Base-by-base conservation (phyloP, 2,329 filamentous ascomycete genomes). In the Claviceps digitariae region DNA sequence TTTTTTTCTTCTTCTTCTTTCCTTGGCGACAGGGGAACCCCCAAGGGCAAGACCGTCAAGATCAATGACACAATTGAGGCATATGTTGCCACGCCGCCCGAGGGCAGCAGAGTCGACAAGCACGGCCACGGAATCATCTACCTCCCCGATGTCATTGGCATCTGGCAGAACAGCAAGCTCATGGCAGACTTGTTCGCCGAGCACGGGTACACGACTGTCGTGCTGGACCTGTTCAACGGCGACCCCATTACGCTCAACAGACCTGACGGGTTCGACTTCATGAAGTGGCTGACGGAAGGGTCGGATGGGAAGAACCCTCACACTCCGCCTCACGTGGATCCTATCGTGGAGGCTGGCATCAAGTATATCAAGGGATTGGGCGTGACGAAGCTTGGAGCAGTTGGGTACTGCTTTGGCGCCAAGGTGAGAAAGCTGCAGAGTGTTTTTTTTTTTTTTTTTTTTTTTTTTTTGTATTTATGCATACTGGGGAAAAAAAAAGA, bases 401-500 rank as follows among this genome's bases (percentile, higher is more conserved):
- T 78, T 0, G 82, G 82, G 3, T 85, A 84, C 66, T 85, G 82
- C 65, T 84, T 81, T 60, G 82, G 83, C 1, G 81, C 77, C 17
- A 78, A 77, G 81, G 53, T 78, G 73, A 54, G 52, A 27, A n/a
- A 45, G 13, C 21, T 29, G 27, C 27, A n/a, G n/a, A n/a, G n/a
- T n/a, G n/a, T n/a, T n/a, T n/a, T n/a, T n/a, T n/a, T n/a, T n/a
- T n/a, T n/a, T n/a, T n/a, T n/a, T n/a, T n/a, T n/a, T n/a, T n/a
- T n/a, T n/a, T 31, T 23, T 15, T 20, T 31, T 12, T 47, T 44
- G 7, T 44, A 12, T 3, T 29, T 29, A 8, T 8, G 27, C 8
- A 29, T 29, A 29, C 27, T 29, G 15, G 12, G 13, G 8, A 13
- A 13, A 47, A 31, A 47, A 20, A 10, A 15, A 36, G 1, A 4